These are phyloP conservation scores for Aspergillus melleus DNA, from an alignment of 2,329 filamentous ascomycete species.

Conservation along the genomic window DNA sequence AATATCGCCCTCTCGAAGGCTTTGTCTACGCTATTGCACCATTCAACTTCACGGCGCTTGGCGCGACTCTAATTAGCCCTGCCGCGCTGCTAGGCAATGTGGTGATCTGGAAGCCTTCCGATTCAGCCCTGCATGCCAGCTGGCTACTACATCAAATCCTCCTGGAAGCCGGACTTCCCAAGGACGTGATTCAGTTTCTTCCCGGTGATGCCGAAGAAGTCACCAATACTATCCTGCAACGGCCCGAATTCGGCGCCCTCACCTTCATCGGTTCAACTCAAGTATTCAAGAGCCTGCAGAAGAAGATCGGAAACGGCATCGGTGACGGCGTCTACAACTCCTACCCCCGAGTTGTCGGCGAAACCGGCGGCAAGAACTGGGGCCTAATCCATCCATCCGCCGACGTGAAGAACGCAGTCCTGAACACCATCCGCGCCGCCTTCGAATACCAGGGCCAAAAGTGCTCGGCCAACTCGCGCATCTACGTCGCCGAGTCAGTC, in stretches of 20 bases:
- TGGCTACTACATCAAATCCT: conserved; percentile 88
- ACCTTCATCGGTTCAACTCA: conserved; percentile 93
- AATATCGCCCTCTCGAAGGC: conserved; percentile 88
- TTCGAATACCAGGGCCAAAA: conserved; percentile 93
- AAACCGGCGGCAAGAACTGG: conserved; percentile 93
- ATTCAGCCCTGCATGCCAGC: conserved; percentile 79
- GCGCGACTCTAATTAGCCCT: conserved; percentile 78
- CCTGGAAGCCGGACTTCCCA: conserved; percentile 82
- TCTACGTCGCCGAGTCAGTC: conserved; percentile 73
- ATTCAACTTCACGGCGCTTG: conserved; percentile 97
- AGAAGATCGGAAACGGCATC: conserved; percentile 77
- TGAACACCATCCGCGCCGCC: conserved; percentile 79
- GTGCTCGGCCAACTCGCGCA: conserved; percentile 79
- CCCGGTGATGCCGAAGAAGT: conserved; percentile 83
- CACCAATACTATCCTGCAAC: conserved; percentile 71
- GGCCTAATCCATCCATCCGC: conserved; percentile 76
- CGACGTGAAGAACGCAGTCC: conserved; percentile 73
- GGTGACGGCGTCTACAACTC: conserved; percentile 76
- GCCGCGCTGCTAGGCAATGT: conserved; percentile 91
- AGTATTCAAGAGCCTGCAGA: conserved; percentile 85
- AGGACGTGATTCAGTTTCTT: conserved; percentile 87
- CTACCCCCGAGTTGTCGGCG: conserved; percentile 85
- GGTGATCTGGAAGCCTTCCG: conserved; percentile 91
- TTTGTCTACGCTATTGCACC: conserved; percentile 93
- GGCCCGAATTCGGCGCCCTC: conserved; percentile 78